Evolutionary conservation across 176 grass and related monocot species (phyloP).

Genomic region (Sorghum bicolor): Sorghum_bicolor_NCBIv3 NC_012872.2:14443001-14443500

Average conservation of each 20-base stretch:
- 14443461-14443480: not conserved
- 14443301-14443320: slow-evolving; percentile 32
- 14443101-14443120: not conserved
- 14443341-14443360: slow-evolving; percentile 4
- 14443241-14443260: slow-evolving; percentile 7
- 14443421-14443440: not conserved
- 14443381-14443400: slow-evolving; percentile 29
- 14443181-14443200: not conserved
- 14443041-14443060: not conserved
- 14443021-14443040: not conserved
- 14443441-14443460: slow-evolving; percentile 15
- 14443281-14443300: slow-evolving; percentile 19
- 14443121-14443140: not conserved
- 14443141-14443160: not conserved
- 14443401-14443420: slow-evolving; percentile 28
- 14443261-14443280: slow-evolving; percentile 29
- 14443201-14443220: not conserved
- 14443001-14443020: not conserved
- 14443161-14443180: not conserved
- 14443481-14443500: slow-evolving; percentile 5
- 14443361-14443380: slow-evolving; percentile 47
- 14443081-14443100: not conserved
- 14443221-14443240: not conserved
- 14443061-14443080: not conserved
- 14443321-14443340: not conserved